Base-by-base conservation (phyloP, 1,284 basidiomycete species). In the Takashimella tepidaria region DNA sequence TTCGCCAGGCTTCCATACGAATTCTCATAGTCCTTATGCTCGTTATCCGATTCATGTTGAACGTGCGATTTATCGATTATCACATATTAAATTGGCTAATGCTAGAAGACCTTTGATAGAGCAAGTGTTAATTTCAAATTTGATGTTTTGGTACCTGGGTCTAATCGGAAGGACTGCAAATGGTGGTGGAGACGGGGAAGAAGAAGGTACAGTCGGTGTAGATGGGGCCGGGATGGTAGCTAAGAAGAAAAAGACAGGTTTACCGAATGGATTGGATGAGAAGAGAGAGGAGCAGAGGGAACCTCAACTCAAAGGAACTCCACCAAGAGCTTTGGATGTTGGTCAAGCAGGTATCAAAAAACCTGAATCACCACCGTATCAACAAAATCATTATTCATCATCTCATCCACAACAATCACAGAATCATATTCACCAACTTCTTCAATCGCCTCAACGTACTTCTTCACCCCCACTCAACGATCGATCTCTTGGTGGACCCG, bases 111-210 rank as follows among this genome's bases (percentile, higher is more conserved):
- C 96, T 19, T 80, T 99, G 16, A 98, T 96, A 68, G 96, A 99
- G 78, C 95, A 99, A 75, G 95, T 99, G 48, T 78, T 98, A 57
- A 98, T 98, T 74, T 96, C 92, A 67, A 98, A 98, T 74, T 80
- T 98, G 63, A 98, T 98, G 93, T 98, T 98, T 80, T 98, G 95
- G 95, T 98, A 98, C 73, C 81, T 98, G 41, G 89, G 91, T n/a
- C 84, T 98, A 60, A 96, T 98, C 76, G 97, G 98, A 73, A 92
- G 80, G 27, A 72, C 77, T 5, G 56, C 67, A 4, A 60, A 67
- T 11, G 60, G 62, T 13, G 50, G 55, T 1, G 50, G 16, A 37
- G 31, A 16, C 16, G 31, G 31, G 16, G 31, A 37, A 16, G 31
- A 37, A 37, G 31, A 16, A 8, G 31, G 31, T 37, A 16, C 31